A percentile compares a stretch with the other conserved stretches of the same genome.
Conservation (phyloP, 306 rosid genomes). For the Dicorynia guianensis region DNA sequence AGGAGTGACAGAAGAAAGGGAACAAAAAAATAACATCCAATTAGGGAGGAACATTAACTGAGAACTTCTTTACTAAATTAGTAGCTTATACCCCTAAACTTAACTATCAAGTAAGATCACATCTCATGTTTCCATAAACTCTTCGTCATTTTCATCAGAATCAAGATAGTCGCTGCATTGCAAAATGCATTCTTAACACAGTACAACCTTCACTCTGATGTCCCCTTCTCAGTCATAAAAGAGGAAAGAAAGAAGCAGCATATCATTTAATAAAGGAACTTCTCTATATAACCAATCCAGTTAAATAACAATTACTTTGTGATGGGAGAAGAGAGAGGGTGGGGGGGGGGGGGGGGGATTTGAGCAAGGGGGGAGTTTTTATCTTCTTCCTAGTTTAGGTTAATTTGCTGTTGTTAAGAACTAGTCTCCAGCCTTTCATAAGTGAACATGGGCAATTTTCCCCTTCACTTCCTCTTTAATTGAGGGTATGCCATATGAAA, state of each 20-base stretch:
- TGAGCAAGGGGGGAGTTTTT: too few relatives aligned
- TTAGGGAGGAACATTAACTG: background rate
- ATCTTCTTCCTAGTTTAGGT: too few relatives aligned
- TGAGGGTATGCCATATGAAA: background rate
- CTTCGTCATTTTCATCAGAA: background rate
- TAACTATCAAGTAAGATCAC: background rate
- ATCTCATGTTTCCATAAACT: background rate
- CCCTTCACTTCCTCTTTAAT: background rate
- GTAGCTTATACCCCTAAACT: background rate
- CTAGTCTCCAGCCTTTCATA: too few relatives aligned
- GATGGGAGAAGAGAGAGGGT: too few relatives aligned
- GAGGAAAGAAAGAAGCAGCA: too few relatives aligned
- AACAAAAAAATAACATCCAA: constrained; percentile 6
- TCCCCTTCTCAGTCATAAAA: background rate
- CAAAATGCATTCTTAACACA: background rate
- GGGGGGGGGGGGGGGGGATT: too few relatives aligned
- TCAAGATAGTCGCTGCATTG: background rate
- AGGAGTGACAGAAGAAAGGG: background rate
- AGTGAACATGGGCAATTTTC: background rate
- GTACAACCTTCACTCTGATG: background rate
- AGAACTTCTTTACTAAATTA: background rate
- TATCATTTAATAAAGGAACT: too few relatives aligned
- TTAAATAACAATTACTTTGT: too few relatives aligned
- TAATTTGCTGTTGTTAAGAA: too few relatives aligned
- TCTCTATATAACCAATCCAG: too few relatives aligned